These are phyloP conservation scores for Populus euphratica DNA, from an alignment of 345 rosid species.

Conservation along the genomic window DNA sequence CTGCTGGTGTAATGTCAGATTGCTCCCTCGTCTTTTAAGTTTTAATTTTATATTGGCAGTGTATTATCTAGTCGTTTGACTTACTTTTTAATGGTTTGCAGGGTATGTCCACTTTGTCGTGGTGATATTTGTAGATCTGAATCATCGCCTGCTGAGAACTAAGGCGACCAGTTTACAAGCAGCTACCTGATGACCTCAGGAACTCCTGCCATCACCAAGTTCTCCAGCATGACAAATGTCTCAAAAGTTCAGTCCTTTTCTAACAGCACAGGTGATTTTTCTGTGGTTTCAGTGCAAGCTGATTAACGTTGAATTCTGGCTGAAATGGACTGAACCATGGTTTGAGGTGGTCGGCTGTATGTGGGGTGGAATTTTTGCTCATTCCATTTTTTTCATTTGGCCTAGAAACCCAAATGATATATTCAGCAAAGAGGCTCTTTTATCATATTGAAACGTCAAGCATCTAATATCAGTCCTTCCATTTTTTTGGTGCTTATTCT, in stretches of 20 bases:
- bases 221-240: not conserved
- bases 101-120: slow-evolving; percentile 97
- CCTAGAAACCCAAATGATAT: not conserved
- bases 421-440: not conserved
- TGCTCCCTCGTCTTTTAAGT: not conserved
- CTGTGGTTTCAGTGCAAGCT: not conserved
- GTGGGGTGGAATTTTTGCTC: not conserved
- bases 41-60: not conserved
- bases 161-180: slow-evolving; percentile 6
- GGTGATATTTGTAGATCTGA: slow-evolving; percentile 81
- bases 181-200: slow-evolving; percentile 1
- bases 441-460: not conserved
- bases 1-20: not conserved
- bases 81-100: slow-evolving; percentile 29
- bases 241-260: slow-evolving; percentile 10
- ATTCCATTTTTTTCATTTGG: not conserved
- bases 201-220: not conserved
- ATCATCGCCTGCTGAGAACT: slow-evolving; percentile 36
- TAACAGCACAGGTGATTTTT: not conserved
- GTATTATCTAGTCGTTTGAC: not conserved
- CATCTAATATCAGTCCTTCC: not conserved
- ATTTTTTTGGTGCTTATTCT: not conserved
- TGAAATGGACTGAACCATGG: not conserved
- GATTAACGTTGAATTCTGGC: not conserved
- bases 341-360: not conserved